Evolutionary conservation across 139 green algal species (phyloP).

Genomic region (Chlamydomonas incerta): DNA sequence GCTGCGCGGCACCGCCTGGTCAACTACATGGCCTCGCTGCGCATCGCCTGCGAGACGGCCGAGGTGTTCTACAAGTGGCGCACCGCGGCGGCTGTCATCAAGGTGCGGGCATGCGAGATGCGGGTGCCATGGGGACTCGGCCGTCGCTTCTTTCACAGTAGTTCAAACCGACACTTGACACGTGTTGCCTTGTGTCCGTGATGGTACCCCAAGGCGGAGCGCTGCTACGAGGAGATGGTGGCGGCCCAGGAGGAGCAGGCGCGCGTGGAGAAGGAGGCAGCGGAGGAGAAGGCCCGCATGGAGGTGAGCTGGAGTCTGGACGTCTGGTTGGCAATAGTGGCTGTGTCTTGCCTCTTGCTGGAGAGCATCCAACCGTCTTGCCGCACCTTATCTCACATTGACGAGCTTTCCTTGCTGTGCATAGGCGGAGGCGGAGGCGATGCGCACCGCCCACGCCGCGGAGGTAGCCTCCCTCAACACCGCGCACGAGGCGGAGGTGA

Average conservation of each 20-base stretch:
- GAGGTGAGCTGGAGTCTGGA: slow-evolving; percentile 13
- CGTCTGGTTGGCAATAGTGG: too few relatives aligned
- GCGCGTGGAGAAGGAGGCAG: neutral
- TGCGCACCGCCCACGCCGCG: neutral
- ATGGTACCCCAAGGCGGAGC: neutral
- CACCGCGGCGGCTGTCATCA: neutral
- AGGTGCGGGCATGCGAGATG: too few relatives aligned
- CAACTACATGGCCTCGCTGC: slow-evolving; percentile 35
- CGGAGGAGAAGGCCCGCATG: slow-evolving; percentile 2
- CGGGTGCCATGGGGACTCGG: too few relatives aligned
- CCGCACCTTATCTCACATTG: too few relatives aligned
- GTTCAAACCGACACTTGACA: too few relatives aligned
- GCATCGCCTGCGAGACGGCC: neutral
- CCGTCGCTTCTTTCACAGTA: too few relatives aligned
- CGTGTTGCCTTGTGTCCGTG: too few relatives aligned
- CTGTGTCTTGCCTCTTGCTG: too few relatives aligned
- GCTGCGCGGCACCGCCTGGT: slow-evolving; percentile 43
- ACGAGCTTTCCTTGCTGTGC: too few relatives aligned
- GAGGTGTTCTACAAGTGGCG: slow-evolving; percentile 38
- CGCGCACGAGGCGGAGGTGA: neutral
- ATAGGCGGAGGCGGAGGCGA: slow-evolving; percentile 1
- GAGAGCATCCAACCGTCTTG: too few relatives aligned
- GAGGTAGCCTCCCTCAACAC: neutral
- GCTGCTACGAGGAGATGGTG: neutral
- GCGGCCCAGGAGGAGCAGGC: slow-evolving; percentile 23